Conservation (phyloP, 192 early-diverging fungal species). For the Coemansia sp. region DNA sequence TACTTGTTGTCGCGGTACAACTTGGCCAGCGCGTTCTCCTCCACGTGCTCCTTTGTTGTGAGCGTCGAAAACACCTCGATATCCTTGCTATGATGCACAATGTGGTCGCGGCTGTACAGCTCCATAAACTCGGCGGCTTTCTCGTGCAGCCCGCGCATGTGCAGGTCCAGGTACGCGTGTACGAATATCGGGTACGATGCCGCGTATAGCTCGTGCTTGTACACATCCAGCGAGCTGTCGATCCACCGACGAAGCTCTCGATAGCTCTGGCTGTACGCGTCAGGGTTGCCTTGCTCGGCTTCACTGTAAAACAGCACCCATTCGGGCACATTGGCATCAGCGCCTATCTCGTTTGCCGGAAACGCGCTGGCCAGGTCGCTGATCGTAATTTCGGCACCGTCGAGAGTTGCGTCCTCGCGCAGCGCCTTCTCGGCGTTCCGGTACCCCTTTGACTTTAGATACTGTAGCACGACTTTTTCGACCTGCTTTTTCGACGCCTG, state of each 20-base stretch:
- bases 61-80: constrained; percentile 65
- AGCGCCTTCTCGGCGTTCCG: constrained; percentile 62
- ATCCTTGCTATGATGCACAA: constrained; percentile 70
- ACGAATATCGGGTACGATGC: constrained; percentile 90
- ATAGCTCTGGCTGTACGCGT: constrained; percentile 79
- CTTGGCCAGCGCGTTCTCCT: constrained; percentile 76
- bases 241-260: constrained; percentile 77
- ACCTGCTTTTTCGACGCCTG: constrained; percentile 41
- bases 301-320: constrained; percentile 66
- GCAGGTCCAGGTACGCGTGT: constrained; percentile 84
- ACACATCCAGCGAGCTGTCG: constrained; percentile 90
- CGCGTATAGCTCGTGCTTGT: constrained; percentile 83
- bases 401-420: constrained; percentile 54
- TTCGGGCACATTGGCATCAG: constrained; percentile 58
- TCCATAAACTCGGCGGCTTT: constrained; percentile 66
- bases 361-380: constrained; percentile 44
- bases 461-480: constrained; percentile 63
- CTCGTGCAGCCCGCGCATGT: constrained; percentile 46
- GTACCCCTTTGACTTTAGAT: constrained; percentile 67
- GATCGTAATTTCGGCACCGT: constrained; percentile 40
- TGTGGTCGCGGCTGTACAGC: constrained; percentile 69
- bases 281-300: constrained; percentile 72
- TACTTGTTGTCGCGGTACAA: constrained; percentile 82
- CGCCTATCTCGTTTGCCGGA: constrained; percentile 41
- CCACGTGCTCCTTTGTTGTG: constrained; percentile 67